phyloP scores from a whole-genome alignment of 1,139 yeast genomes.

The Pichiaceae sp. region DNA sequence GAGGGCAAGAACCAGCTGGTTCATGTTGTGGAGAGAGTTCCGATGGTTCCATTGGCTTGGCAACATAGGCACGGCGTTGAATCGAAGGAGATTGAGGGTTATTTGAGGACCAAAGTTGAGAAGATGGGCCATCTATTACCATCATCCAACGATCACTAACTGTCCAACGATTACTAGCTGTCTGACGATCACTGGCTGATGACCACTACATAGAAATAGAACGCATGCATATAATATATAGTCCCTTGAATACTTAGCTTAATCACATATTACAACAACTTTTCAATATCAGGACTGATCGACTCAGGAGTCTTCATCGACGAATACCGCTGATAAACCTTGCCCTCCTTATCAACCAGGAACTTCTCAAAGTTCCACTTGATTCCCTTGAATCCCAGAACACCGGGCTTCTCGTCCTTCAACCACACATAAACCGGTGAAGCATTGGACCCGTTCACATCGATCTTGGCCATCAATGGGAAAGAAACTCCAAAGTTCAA shows the following conservation, averaged over 20 bases:
- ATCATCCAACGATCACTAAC: neutral
- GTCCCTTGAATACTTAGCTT: too few species aligned
- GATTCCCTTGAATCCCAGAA: slow-evolving; percentile 70
- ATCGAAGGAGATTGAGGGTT: slow-evolving; percentile 84
- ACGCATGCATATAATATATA: too few species aligned
- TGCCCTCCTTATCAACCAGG: slow-evolving; percentile 61
- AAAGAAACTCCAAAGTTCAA: slow-evolving; percentile 73
- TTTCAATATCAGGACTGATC: slow-evolving; percentile 20
- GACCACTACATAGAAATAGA: too few species aligned
- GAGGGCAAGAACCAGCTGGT: slow-evolving; percentile 72
- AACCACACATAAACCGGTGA: slow-evolving; percentile 77
- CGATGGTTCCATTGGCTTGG: slow-evolving; percentile 98
- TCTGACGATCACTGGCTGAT: too few species aligned
- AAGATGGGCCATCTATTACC: slow-evolving; percentile 87
- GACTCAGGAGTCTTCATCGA: slow-evolving; percentile 58
- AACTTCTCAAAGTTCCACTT: slow-evolving; percentile 97
- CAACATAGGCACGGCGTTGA: slow-evolving; percentile 56
- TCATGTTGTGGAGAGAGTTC: slow-evolving; percentile 75
- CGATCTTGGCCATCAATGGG: slow-evolving; percentile 80
- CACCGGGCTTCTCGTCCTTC: slow-evolving; percentile 56
- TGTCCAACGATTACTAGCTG: too few species aligned
- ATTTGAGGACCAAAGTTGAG: slow-evolving; percentile 86
- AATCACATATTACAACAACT: slow-evolving; percentile 15
- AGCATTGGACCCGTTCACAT: slow-evolving; percentile 78
- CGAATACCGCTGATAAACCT: slow-evolving; percentile 62